phyloP scores from a whole-genome alignment of 129 eudicot genomes.

The Arctium minus region DNA sequence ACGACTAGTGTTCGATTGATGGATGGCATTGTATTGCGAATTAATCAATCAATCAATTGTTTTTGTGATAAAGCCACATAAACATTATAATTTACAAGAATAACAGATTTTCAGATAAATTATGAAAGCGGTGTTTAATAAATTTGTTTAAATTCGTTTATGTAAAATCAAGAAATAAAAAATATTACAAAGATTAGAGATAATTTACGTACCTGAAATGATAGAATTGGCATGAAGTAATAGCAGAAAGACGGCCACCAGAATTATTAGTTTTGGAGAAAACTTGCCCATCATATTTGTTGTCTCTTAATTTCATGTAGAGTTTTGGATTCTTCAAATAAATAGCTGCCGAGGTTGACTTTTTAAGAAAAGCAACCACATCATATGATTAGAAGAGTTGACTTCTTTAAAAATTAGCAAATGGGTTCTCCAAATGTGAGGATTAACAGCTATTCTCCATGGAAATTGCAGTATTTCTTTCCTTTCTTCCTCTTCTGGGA shows the following conservation, averaged over 20 bases:
- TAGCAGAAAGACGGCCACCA: constrained; percentile 11
- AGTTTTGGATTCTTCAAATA: background rate
- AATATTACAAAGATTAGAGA: background rate
- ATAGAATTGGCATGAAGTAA: constrained; percentile 3
- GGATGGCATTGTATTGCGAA: background rate
- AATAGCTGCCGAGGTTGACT: constrained; percentile 16
- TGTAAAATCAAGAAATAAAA: no score
- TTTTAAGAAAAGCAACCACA: background rate
- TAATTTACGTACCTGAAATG: constrained; percentile 5
- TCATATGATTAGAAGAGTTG: constrained; percentile 19
- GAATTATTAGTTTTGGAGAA: background rate
- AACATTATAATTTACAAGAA: background rate
- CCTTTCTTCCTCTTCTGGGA: background rate
- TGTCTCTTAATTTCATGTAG: background rate
- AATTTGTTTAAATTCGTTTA: background rate
- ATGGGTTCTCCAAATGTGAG: background rate
- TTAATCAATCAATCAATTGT: no score
- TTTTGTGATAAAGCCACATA: background rate
- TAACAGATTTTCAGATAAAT: background rate
- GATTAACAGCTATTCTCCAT: background rate
- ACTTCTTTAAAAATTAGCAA: background rate
- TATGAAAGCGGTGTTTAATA: background rate
- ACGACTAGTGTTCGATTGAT: background rate
- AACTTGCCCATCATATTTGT: constrained; percentile 18
- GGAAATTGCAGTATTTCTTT: background rate